phyloP scores from a whole-genome alignment of 352 stramenopile species.

The Phytopythium kandeliae region DNA sequence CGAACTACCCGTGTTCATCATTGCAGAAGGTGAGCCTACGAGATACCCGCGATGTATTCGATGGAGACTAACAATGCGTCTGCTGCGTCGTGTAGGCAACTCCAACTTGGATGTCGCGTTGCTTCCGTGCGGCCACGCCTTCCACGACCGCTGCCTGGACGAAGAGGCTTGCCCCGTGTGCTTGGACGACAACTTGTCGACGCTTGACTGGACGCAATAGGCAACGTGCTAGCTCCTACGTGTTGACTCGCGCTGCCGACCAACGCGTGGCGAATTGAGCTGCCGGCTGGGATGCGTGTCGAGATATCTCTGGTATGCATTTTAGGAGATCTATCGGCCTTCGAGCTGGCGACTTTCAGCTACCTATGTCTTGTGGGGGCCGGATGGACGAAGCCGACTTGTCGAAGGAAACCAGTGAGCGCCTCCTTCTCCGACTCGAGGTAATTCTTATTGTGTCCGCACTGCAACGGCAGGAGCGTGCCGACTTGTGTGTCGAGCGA shows the following conservation, averaged over 20 bases:
- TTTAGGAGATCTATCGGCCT: too few relatives aligned
- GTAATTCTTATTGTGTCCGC: conserved; percentile 85
- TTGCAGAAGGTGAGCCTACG: conserved; percentile 50
- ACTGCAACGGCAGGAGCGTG: conserved; percentile 65
- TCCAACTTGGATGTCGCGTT: conserved; percentile 68
- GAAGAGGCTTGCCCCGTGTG: conserved; percentile 66
- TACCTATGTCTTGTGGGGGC: too few relatives aligned
- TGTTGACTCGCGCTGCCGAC: too few relatives aligned
- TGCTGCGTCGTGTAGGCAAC: conserved; percentile 36
- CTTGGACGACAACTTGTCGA: conserved; percentile 49
- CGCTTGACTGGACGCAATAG: conserved; percentile 21
- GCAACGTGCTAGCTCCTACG: too few relatives aligned
- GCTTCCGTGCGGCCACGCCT: conserved; percentile 77
- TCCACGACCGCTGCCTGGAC: conserved; percentile 55
- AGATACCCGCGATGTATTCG: conserved; percentile 1
- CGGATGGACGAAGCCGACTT: conserved; percentile 31
- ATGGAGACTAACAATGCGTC: neutral
- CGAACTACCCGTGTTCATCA: conserved; percentile 78
- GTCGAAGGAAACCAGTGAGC: conserved; percentile 49
- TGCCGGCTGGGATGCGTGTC: too few relatives aligned
- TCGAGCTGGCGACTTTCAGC: too few relatives aligned
- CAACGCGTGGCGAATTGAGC: too few relatives aligned
- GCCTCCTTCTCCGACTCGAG: conserved; percentile 64
- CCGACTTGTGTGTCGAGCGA: conserved; percentile 34
- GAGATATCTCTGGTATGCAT: too few relatives aligned